A percentile compares a stretch with the other conserved stretches of the same genome.
These are phyloP conservation scores for Annulohypoxylon nitens DNA, from an alignment of 495 filamentous ascomycete genomes.

Conservation along the genomic window DNA sequence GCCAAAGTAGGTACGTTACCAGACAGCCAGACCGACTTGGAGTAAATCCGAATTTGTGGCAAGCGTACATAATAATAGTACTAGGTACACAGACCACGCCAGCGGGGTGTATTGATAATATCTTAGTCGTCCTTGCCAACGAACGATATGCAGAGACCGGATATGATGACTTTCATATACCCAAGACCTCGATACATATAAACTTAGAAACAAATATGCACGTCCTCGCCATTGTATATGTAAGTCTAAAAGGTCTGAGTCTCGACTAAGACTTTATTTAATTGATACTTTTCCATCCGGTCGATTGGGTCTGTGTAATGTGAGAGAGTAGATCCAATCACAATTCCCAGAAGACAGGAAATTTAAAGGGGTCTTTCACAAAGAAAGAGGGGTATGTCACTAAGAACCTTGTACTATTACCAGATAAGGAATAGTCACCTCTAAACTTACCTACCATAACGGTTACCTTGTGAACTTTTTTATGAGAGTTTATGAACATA, in stretches of 20 bases:
- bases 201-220: not conserved
- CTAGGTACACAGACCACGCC: not conserved
- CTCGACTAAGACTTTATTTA: not conserved
- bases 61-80: not conserved
- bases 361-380: constrained; percentile 30
- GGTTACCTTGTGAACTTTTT: constrained; percentile 30
- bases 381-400: constrained; percentile 39
- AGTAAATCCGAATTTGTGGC: not conserved
- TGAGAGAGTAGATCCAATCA: constrained; percentile 12
- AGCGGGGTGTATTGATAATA: constrained; percentile 20
- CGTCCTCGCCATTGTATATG: not conserved
- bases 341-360: constrained; percentile 5
- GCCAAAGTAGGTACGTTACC: no score
- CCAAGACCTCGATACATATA: not conserved
- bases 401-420: constrained; percentile 29
- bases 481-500: constrained; percentile 6
- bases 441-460: constrained; percentile 25
- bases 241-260: not conserved
- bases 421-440: constrained; percentile 22
- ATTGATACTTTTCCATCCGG: not conserved
- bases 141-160: not conserved
- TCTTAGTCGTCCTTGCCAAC: not conserved
- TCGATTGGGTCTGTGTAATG: constrained; percentile 3
- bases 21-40: not conserved
- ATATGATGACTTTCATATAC: not conserved